Percentiles rank a stretch among this genome's conserved stretches.
These are phyloP conservation scores for Epichloe festucae DNA, from an alignment of 2,329 filamentous ascomycete genomes.

Conservation along the genomic window DNA sequence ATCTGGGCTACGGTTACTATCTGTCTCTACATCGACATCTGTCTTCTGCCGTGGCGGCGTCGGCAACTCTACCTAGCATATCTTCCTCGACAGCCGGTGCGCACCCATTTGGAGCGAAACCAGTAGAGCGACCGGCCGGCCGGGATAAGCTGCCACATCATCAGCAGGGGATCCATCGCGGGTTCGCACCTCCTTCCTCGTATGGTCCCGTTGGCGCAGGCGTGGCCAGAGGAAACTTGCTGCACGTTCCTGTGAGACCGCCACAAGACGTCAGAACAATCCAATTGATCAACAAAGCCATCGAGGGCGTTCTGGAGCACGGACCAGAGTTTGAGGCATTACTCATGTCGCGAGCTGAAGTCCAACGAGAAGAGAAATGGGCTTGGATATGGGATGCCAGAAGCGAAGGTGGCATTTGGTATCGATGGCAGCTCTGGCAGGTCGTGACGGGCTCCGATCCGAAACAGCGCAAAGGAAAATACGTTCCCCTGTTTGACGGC, in stretches of 20 bases:
- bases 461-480: constrained; percentile 34
- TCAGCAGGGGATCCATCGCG: constrained; percentile 36
- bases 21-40: constrained; percentile 70
- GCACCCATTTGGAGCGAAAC: constrained; percentile 68
- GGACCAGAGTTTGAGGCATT: constrained; percentile 84
- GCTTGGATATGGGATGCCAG: constrained; percentile 86
- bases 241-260: constrained; percentile 59
- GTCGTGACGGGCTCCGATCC: constrained; percentile 54
- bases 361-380: constrained; percentile 81
- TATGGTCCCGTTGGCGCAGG: constrained; percentile 37
- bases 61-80: constrained; percentile 1
- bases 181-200: constrained; percentile 65
- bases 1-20: constrained; percentile 75
- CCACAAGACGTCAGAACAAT: constrained; percentile 69
- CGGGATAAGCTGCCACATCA: constrained; percentile 20
- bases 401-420: constrained; percentile 72
- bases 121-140: constrained; percentile 32
- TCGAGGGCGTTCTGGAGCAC: constrained; percentile 67
- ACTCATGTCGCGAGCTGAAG: constrained; percentile 73
- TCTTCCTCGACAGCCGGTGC: constrained; percentile 29
- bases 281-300: constrained; percentile 73
- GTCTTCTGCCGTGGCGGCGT: constrained; percentile 48
- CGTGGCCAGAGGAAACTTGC: constrained; percentile 32
- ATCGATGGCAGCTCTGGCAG: constrained; percentile 85
- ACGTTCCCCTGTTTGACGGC: constrained; percentile 59